Base-by-base conservation (phyloP, 2,329 filamentous ascomycete species). In the Acephala macrosclerotiorum region DNA sequence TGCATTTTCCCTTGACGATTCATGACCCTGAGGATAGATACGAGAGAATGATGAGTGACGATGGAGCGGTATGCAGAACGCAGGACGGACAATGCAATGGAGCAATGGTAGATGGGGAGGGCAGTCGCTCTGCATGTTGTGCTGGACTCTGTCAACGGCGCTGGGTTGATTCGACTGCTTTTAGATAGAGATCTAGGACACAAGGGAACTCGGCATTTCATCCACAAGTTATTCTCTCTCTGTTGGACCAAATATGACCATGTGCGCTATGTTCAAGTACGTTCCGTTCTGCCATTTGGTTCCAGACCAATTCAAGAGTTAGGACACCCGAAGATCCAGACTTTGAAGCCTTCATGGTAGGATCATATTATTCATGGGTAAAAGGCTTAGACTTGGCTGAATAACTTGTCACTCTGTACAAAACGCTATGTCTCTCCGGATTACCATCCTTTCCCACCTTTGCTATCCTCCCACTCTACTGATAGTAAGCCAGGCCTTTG, bases 41-140 rank as follows among this genome's bases (percentile, higher is more conserved):
- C 12, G 42, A 45, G 22, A 25, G n/a, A 47, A 60, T 18, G 42
- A 60, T 20, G 35, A n/a, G 33, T n/a, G 8, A 36, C 35, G 38
- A 49, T 49, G 29, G 55, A 36, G 12, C n/a, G 33, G 14, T 9
- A 38, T 56, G 55, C 6, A 58, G 49, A 59, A 16, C 20, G 29
- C 16, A 3, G 2, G 9, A 40, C 45, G 47, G 12, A 38, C 35
- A 49, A 51, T 12, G 60, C 36, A 55, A 65, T 36, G 62, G 60
- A 26, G 47, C 55, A 64, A 66, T 63, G 49, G 16, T 62, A 66
- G 66, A 68, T 57, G 59, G 35, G 20, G 49, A 56, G 64, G 55
- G 36, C 22, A 53, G 47, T 25, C 61, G 45, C 26, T 66, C 35
- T 63, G 62, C 61, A 60, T 63, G 60, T 49, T 45, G 29, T 20